Base-by-base conservation (phyloP, 2,329 filamentous ascomycete species). In the Cercospora berteroae region DNA sequence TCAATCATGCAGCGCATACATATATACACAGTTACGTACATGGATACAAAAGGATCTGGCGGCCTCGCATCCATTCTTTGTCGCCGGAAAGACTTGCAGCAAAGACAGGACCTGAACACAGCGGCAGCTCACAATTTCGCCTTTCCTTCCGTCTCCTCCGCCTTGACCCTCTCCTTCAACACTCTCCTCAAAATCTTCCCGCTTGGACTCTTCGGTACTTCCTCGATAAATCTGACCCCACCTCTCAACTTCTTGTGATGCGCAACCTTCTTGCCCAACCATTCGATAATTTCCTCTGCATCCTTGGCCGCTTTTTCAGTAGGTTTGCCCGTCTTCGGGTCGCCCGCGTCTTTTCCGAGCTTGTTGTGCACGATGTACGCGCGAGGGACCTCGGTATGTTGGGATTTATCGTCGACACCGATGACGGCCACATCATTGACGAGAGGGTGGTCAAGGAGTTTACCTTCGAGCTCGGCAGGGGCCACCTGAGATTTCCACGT, bases 181-280 rank as follows among this genome's bases (percentile, higher is more conserved):
- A 83, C 74, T 29, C 82, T 74, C 68, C 82, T 76, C 70, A 84
- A 63, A 55, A 84, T 84, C 78, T 84, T 84, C 1, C 82, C 82
- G 48, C 77, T 80, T 0, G 79, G 78, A 48, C 78, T 81, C 77
- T 84, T 84, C 1, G 82, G 82, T 27, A 84, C 82, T 70, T 81
- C 80, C 18, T 79, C 77, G 8, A 81, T 77, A 63, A 84, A 83
- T 56, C 80, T 75, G 7, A 83, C 80, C 4, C 83, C 79, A 60
- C 82, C 82, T 66, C 80, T 77, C 4, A 84, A 69, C 72, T 79
- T 79, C 75, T 84, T 84, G 68, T 84, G 81, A 63, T 79, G 78
- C 2, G 82, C 80, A 56, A 84, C 83, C 70, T 81, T 82, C 65
- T 77, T 77, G 58, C 77, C 78, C 9, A 83, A 77, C 76, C 79